Conservation (phyloP, 139 green algal genomes). For the Chara braunii region DNA sequence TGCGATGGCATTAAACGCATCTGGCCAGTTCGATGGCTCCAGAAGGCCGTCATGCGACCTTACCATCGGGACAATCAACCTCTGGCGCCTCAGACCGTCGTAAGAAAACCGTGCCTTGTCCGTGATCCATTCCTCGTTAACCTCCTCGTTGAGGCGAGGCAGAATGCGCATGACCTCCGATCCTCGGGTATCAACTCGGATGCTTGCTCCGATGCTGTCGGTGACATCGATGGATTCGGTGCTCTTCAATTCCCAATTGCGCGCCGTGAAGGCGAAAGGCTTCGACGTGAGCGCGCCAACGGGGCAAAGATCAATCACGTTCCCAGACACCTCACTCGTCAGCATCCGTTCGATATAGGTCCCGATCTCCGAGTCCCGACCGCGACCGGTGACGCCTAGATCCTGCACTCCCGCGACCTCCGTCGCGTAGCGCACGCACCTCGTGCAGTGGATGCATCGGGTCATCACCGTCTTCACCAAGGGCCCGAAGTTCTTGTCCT, state of each 20-base stretch:
- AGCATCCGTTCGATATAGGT: constrained; percentile 94
- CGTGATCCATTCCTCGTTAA: constrained; percentile 98
- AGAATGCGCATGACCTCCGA: constrained; percentile 88
- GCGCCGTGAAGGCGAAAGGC: constrained; percentile 90
- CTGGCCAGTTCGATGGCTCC: constrained; percentile 58
- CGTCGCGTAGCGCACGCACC: constrained; percentile 91
- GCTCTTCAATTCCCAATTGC: constrained; percentile 89
- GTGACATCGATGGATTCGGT: constrained; percentile 89
- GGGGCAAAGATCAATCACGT: constrained; percentile 97
- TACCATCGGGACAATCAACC: constrained; percentile 78
- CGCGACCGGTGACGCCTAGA: constrained; percentile 85
- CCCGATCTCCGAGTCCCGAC: constrained; percentile 72
- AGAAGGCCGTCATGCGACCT: constrained; percentile 48
- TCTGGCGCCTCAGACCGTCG: constrained; percentile 87
- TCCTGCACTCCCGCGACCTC: constrained; percentile 92
- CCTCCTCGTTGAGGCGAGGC: constrained; percentile 81
- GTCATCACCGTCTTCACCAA: constrained; percentile 94
- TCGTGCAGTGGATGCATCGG: constrained; percentile 85
- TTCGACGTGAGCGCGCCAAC: constrained; percentile 95
- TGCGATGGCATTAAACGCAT: constrained; percentile 59
- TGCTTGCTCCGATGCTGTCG: constrained; percentile 81
- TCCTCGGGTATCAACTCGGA: constrained; percentile 76
- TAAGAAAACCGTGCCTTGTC: constrained; percentile 96
- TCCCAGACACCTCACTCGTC: constrained; percentile 83
- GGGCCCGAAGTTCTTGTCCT: constrained; percentile 71